Evolutionary conservation across 495 filamentous ascomycete species (phyloP).

Genomic region (Hyaloscypha hepaticicola): DNA sequence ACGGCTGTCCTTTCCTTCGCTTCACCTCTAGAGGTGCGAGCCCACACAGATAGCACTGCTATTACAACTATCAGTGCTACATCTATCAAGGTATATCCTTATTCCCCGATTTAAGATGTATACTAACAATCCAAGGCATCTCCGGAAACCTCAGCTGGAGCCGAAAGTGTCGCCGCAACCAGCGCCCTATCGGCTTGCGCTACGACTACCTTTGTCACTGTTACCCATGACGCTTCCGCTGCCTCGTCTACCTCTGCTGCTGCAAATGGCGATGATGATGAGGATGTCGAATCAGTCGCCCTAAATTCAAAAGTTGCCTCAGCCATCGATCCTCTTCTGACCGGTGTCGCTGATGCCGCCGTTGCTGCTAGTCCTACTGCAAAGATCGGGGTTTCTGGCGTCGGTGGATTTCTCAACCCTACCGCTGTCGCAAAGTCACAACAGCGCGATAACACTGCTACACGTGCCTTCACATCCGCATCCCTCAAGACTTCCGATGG

Average conservation of each 20-base stretch:
- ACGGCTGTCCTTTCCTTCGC: conserved; percentile 8
- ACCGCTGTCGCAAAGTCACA: conserved; percentile 48
- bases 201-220: neutral
- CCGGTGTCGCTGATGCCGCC: neutral
- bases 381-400: conserved; percentile 48
- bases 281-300: too few species aligned
- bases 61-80: conserved; percentile 48
- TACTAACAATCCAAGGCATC: conserved; percentile 41
- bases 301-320: too few species aligned
- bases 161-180: conserved; percentile 12
- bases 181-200: neutral
- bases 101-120: neutral
- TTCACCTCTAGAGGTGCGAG: conserved; percentile 28
- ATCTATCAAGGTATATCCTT: conserved; percentile 45
- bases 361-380: conserved; percentile 41
- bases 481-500: conserved; percentile 45
- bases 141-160: conserved; percentile 35
- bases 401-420: conserved; percentile 47
- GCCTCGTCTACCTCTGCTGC: conserved; percentile 16
- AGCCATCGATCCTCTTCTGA: too few species aligned
- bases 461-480: conserved; percentile 44
- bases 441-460: conserved; percentile 45
- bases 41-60: conserved; percentile 44
- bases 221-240: conserved; percentile 5
- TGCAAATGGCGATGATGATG: neutral